A percentile compares a stretch with the other conserved stretches of the same genome.
Conservation (phyloP, 352 stramenopile species). For the Globisporangium emineosum region DNA sequence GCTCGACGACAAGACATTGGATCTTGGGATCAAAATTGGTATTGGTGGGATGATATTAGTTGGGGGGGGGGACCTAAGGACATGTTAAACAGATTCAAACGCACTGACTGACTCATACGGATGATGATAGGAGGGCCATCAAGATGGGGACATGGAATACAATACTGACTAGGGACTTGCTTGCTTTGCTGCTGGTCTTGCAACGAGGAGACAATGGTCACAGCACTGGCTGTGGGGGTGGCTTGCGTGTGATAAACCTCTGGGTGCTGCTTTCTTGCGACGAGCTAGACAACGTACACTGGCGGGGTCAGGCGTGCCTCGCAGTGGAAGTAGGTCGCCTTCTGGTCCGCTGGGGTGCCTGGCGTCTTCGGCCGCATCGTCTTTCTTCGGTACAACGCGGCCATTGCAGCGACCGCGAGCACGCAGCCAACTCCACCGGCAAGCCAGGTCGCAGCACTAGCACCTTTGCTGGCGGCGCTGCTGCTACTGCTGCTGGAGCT, state of each 20-base stretch:
- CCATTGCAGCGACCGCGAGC: conserved; percentile 23
- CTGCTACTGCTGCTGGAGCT: not conserved
- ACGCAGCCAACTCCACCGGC: conserved; percentile 20
- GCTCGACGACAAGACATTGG: not conserved
- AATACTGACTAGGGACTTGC: not conserved
- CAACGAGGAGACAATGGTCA: conserved; percentile 9
- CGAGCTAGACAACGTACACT: conserved; percentile 10
- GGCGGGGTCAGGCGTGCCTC: conserved; percentile 33
- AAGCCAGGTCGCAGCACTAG: conserved; percentile 18
- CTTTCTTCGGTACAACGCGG: conserved; percentile 21
- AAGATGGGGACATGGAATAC: not conserved
- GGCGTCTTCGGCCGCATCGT: conserved; percentile 21
- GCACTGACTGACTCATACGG: not conserved
- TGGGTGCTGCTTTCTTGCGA: not conserved
- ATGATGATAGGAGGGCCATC: not conserved
- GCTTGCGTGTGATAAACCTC: too few species aligned
- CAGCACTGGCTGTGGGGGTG: conserved; percentile 13
- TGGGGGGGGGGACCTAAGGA: not conserved
- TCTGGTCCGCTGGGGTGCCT: conserved; percentile 29
- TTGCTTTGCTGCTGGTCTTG: not conserved
- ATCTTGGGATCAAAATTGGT: not conserved
- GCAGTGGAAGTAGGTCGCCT: conserved; percentile 35
- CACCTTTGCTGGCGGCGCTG: not conserved
- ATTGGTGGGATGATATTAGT: not conserved
- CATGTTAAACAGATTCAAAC: not conserved